Evolutionary conservation across 2,329 filamentous ascomycete genomes (phyloP).

Genomic region (Pyricularia pennisetigena): DNA sequence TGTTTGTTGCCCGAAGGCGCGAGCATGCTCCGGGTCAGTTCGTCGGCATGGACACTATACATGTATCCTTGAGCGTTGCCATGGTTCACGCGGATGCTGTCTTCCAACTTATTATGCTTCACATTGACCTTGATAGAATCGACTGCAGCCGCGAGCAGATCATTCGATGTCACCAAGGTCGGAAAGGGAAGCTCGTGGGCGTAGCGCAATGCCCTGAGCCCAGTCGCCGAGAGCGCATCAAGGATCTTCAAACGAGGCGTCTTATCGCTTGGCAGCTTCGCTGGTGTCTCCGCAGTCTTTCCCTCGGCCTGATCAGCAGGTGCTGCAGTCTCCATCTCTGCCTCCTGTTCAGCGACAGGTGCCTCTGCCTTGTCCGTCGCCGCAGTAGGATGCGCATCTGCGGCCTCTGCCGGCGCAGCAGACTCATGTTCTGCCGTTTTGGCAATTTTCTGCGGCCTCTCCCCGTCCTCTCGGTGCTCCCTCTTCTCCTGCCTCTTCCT

Average conservation of each 20-base stretch:
- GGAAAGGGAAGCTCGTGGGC: slow-evolving; percentile 81
- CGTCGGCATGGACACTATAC: slow-evolving; percentile 60
- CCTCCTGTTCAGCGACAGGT: slow-evolving; percentile 8
- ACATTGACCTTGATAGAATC: slow-evolving; percentile 78
- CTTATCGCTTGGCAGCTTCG: slow-evolving; percentile 15
- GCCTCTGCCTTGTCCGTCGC: slow-evolving; percentile 5
- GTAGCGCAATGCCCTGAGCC: slow-evolving; percentile 83
- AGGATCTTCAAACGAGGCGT: slow-evolving; percentile 65
- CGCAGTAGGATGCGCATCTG: slow-evolving; percentile 9
- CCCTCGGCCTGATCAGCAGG: slow-evolving; percentile 6
- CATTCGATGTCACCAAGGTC: slow-evolving; percentile 79
- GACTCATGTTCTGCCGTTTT: slow-evolving; percentile 28
- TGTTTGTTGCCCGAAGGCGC: not conserved
- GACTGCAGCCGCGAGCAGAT: slow-evolving; percentile 69
- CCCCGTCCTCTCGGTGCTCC: slow-evolving; percentile 13
- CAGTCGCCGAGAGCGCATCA: slow-evolving; percentile 89
- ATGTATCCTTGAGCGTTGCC: slow-evolving; percentile 87
- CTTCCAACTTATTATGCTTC: slow-evolving; percentile 65
- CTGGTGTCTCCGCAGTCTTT: not conserved
- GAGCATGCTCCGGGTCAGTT: slow-evolving; percentile 26
- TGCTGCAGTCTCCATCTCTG: slow-evolving; percentile 3
- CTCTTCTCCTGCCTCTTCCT: slow-evolving; percentile 28
- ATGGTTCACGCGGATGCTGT: slow-evolving; percentile 61
- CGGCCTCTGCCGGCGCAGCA: slow-evolving; percentile 6
- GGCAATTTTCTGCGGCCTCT: slow-evolving; percentile 16